Evolutionary conservation across 2,329 filamentous ascomycete species (phyloP), one percentile per base, ranked within the genome.

Genomic region (Tetracladium maxilliforme): DNA sequence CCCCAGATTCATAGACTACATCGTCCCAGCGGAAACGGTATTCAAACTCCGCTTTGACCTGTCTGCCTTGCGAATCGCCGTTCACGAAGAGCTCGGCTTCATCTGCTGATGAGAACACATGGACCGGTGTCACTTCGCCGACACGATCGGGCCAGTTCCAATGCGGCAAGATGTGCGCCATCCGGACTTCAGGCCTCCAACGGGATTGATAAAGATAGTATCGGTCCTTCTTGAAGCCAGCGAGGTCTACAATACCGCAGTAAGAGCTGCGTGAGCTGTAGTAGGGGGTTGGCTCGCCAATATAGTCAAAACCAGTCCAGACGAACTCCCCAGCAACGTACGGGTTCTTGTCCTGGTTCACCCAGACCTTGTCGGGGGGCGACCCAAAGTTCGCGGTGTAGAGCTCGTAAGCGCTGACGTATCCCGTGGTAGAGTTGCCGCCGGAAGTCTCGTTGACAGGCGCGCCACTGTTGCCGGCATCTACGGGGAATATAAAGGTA

Each of bases 11-110:
- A 34, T 67, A 68, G 2, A 42, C 39, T 2, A 66, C 51, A 3
- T 58, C 41, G 33, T 68, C 59, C 62, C 61, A 68, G 4, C 63
- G 53, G 35, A 67, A 56, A 11, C 62, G 54, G 34, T 63, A 66
- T n/a, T 45, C 37, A 10, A 36, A 44, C 17, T 43, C 24, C 0
- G 28, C 44, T 22, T 44, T 49, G 30, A 42, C 49, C 30, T 46
- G 34, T 2, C 51, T 40, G 2, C 64, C 63, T 4, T 46, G 46
- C 1, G 58, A 61, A 20, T 48, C 34, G 4, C 56, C 59, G 26
- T 67, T 68, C 9, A 68, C 35, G 31, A 66, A 68, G 3, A 69
- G 41, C 43, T 69, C 63, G 4, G 61, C 64, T 34, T 64, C 59
- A 31, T 66, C 59, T 4, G 45, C 63, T 1, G 54, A 44, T 1